Conservation (phyloP, 768 basidiomycete species). For the Psilocybe cyanescens region DNA sequence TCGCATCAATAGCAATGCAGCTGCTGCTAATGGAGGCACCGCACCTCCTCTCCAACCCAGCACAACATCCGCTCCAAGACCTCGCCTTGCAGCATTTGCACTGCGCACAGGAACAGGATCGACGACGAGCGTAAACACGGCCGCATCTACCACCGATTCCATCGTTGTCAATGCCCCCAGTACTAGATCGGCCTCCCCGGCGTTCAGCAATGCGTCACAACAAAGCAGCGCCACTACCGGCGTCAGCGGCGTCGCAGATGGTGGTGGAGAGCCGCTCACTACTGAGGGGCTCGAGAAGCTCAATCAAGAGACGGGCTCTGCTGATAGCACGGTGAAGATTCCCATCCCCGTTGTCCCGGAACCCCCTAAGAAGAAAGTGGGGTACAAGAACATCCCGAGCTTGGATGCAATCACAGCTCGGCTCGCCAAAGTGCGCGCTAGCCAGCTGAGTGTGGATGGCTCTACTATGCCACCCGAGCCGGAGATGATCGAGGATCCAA, state of each 20-base stretch:
- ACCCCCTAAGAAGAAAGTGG: conserved; percentile 47
- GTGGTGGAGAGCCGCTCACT: conserved; percentile 60
- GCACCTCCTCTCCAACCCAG: conserved; percentile 25
- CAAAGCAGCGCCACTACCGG: conserved; percentile 46
- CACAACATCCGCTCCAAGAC: conserved; percentile 48
- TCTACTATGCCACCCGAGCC: conserved; percentile 75
- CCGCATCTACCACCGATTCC: conserved; percentile 63
- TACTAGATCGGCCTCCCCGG: conserved; percentile 72
- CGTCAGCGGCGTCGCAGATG: conserved; percentile 20
- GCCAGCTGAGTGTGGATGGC: conserved; percentile 66
- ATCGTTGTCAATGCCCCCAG: conserved; percentile 66
- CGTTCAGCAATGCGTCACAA: conserved; percentile 48
- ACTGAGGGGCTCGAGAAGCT: conserved; percentile 68
- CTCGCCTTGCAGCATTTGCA: conserved; percentile 74
- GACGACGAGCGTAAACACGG: conserved; percentile 55
- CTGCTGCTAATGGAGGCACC: conserved; percentile 28
- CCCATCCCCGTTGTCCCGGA: conserved; percentile 25
- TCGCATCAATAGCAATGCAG: conserved; percentile 58
- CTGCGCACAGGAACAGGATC: conserved; percentile 66
- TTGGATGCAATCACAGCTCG: conserved; percentile 86
- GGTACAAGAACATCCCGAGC: conserved; percentile 88
- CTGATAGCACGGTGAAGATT: conserved; percentile 21
- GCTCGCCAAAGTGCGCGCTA: conserved; percentile 60
- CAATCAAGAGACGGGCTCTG: conserved; percentile 52
- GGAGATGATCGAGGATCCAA: conserved; percentile 81